phyloP scores from a whole-genome alignment of 1,284 basidiomycete species.

The Taiwanofungus camphoratus region DNA sequence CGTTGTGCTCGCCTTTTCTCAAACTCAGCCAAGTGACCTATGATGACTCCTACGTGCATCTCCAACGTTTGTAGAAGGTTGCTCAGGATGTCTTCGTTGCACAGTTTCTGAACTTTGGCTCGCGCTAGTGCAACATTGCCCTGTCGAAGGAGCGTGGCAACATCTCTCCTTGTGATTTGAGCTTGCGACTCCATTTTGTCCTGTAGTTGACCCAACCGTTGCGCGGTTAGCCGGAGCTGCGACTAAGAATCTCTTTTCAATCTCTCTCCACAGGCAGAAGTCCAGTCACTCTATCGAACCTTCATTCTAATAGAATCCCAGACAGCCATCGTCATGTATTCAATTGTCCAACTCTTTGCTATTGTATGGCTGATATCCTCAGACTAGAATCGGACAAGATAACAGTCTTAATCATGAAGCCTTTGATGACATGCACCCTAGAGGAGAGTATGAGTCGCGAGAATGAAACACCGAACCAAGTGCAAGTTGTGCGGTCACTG shows the following conservation, averaged over 20 bases:
- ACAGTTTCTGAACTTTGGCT: slow-evolving; percentile 60
- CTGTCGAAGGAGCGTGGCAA: slow-evolving; percentile 58
- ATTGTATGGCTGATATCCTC: too few species aligned
- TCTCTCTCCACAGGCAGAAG: background rate
- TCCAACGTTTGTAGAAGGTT: slow-evolving; percentile 61
- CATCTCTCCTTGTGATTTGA: slow-evolving; percentile 56
- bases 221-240: slow-evolving; percentile 57
- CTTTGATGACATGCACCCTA: background rate
- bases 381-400: too few species aligned
- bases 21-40: slow-evolving; percentile 53
- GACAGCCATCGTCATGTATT: slow-evolving; percentile 9
- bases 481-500: background rate
- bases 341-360: background rate
- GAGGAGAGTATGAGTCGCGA: background rate
- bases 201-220: slow-evolving; percentile 62
- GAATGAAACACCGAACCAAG: background rate
- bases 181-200: slow-evolving; percentile 61
- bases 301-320: slow-evolving; percentile 45
- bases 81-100: slow-evolving; percentile 55
- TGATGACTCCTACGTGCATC: slow-evolving; percentile 56
- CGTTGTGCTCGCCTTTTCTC: slow-evolving; percentile 38
- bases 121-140: slow-evolving; percentile 57
- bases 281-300: slow-evolving; percentile 27
- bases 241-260: slow-evolving; percentile 44
- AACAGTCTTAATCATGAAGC: too few species aligned